These are phyloP conservation scores for Rheum nobile DNA, from an alignment of 148 eudicot genomes.

Conservation along the genomic window DNA sequence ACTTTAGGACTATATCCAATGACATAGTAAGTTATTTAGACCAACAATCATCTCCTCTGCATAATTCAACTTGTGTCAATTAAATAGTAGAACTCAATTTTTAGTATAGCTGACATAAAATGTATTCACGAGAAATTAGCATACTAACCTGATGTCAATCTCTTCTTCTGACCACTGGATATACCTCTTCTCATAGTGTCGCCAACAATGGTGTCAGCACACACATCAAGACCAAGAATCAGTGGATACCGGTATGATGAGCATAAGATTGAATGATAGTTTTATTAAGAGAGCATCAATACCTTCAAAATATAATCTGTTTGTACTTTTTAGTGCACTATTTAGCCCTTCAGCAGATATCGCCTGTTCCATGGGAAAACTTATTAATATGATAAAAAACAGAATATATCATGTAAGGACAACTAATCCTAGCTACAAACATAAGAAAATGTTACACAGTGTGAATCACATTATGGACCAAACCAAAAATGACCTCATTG, in stretches of 20 bases:
- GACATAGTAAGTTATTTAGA: constrained; percentile 56
- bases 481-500: too few species aligned
- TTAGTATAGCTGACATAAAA: neutral
- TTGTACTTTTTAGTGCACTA: constrained; percentile 53
- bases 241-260: constrained; percentile 11
- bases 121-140: neutral
- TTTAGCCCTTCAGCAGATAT: constrained; percentile 56
- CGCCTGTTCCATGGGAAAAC: constrained; percentile 32
- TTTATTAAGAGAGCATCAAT: neutral
- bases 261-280: neutral
- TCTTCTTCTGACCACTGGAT: constrained; percentile 83
- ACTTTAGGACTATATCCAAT: constrained; percentile 64
- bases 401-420: too few species aligned
- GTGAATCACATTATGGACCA: too few species aligned
- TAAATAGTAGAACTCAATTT: neutral
- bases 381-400: neutral
- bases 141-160: constrained; percentile 57
- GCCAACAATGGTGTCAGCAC: constrained; percentile 65
- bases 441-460: too few species aligned
- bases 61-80: neutral
- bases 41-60: constrained; percentile 93
- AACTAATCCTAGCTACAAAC: too few species aligned
- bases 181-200: constrained; percentile 84
- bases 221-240: constrained; percentile 77
- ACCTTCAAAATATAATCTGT: constrained; percentile 81